Conservation (phyloP, 441 rosid species). For the Erysimum pusillum region DNA sequence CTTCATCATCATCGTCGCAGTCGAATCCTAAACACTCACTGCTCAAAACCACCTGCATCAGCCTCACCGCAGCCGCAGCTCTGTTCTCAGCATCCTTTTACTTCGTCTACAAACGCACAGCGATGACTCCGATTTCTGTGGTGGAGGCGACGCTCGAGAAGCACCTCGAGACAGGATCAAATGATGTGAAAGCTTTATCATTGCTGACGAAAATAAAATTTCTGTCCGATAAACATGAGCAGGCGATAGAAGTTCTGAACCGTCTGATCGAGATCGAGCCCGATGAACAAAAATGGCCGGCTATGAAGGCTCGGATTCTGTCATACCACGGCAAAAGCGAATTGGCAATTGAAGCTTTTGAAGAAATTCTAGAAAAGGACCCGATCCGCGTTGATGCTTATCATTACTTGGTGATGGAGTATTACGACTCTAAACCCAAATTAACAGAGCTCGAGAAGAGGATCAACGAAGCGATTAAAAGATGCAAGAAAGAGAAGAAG, state of each 20-base stretch:
- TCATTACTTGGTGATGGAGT: constrained; percentile 78
- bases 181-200: constrained; percentile 61
- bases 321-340: constrained; percentile 60
- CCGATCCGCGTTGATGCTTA: constrained; percentile 76
- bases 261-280: constrained; percentile 80
- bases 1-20: constrained; percentile 41
- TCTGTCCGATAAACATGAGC: constrained; percentile 55
- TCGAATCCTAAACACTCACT: constrained; percentile 42
- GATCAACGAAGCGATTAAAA: constrained; percentile 66
- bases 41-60: constrained; percentile 57
- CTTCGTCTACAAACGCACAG: constrained; percentile 47
- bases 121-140: constrained; percentile 50
- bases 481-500: constrained; percentile 68
- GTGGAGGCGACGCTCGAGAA: constrained; percentile 59
- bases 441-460: constrained; percentile 56
- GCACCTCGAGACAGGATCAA: constrained; percentile 49
- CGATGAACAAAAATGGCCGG: constrained; percentile 65
- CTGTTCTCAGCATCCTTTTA: constrained; percentile 59
- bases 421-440: constrained; percentile 52
- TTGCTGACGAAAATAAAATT: constrained; percentile 66
- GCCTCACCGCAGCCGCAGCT: constrained; percentile 64
- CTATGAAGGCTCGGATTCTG: constrained; percentile 67
- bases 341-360: constrained; percentile 61
- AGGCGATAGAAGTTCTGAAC: constrained; percentile 60
- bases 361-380: constrained; percentile 65